Evolutionary conservation across 176 grass and related monocot genomes (phyloP), one percentile per base, ranked within the genome.

Genomic region (Ensete ventricosum): DNA sequence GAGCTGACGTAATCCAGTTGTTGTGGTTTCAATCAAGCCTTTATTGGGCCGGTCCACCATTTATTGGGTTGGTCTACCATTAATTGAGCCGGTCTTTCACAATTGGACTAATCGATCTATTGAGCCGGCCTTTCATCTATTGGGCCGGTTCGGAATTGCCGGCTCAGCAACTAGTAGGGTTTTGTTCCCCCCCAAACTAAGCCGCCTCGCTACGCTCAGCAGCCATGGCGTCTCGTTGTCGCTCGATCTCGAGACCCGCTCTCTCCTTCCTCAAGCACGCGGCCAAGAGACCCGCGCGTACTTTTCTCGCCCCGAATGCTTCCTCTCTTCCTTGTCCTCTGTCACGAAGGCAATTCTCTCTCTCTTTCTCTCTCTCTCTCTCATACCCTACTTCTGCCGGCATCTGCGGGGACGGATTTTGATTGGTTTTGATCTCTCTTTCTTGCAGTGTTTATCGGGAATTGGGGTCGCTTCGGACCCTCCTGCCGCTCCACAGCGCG

Each of bases 401-500:
- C 16, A 76, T 23, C 21, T 60, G 53, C 79, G 43, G 26, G 62
- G 14, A 25, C 22, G 6, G 43, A 51, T 25, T 26, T 78, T 55
- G 34, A 70, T 50, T 0, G 9, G 11, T 19, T 50, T 21, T 49
- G 34, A 17, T 70, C 14, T 22, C 19, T 51, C 29, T 50, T 62
- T 69, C 8, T 9, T 9, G 55, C 73, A 52, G 62, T 68, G 64
- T 76, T 84, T 72, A 64, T 11, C 23, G 76, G 67, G 82, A 73
- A 52, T 25, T 86, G 53, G 52, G 48, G 64, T 25, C 84, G 17
- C 77, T 86, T 19, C 73, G 86, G 43, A 89, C 95, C 0, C 82
- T 99, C 23, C 81, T 89, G 79, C 90, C 91, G 19, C 83, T 99
- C 74, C 90, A 99, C 82, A 99, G 88, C 75, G 88, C 86, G 16